phyloP scores from a whole-genome alignment of 306 rosid species.

The Cucumis hystrix region DNA sequence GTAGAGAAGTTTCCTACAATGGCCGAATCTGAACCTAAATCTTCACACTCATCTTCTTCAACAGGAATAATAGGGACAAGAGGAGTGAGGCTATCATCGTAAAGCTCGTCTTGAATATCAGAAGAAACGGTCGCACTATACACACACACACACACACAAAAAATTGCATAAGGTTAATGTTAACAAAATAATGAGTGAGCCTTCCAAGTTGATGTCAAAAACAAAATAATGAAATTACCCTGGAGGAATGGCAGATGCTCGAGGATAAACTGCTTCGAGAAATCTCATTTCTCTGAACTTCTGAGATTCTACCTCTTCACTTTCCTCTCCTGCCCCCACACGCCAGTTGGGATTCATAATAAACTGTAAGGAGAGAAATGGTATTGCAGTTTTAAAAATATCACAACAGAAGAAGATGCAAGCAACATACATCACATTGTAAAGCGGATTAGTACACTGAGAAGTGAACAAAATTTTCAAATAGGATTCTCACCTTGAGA shows the following conservation, averaged over 20 bases:
- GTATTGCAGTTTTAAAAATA: neutral
- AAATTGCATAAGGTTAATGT: neutral
- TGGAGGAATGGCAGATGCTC: conserved; percentile 46
- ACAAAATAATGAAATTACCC: conserved; percentile 21
- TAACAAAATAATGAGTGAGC: neutral
- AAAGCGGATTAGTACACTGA: neutral
- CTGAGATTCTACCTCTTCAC: conserved; percentile 35
- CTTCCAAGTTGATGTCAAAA: neutral
- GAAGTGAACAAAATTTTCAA: neutral
- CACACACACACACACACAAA: neutral
- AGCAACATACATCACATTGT: neutral
- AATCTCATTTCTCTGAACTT: conserved; percentile 34
- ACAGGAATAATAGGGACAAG: conserved; percentile 35
- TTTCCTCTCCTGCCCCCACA: conserved; percentile 63
- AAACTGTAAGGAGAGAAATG: conserved; percentile 23
- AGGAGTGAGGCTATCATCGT: conserved; percentile 43
- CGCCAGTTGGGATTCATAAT: conserved; percentile 25
- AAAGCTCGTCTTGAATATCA: conserved; percentile 25
- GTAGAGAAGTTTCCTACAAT: conserved; percentile 5
- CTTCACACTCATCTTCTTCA: conserved; percentile 37
- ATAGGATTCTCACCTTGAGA: conserved; percentile 27
- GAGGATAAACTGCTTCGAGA: conserved; percentile 64
- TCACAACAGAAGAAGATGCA: neutral
- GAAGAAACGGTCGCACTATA: conserved; percentile 38
- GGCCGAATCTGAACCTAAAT: conserved; percentile 9